phyloP scores from a whole-genome alignment of 2,329 filamentous ascomycete species.

The Fusarium sp. region DNA sequence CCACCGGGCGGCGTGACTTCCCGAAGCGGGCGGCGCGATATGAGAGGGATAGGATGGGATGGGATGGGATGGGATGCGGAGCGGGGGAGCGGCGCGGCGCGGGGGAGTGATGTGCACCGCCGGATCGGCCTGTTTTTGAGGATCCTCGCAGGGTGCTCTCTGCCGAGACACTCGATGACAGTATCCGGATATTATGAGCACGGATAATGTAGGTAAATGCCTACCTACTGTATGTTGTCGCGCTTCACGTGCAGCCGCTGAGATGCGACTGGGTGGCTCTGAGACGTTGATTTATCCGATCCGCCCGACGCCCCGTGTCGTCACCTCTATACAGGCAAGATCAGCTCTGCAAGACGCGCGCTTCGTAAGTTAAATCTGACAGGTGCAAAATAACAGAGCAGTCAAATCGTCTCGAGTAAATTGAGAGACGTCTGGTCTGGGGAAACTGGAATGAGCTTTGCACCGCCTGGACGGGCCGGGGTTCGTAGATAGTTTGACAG shows the following conservation, averaged over 20 bases:
- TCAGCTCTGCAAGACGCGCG: slow-evolving; percentile 3
- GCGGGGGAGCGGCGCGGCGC: slow-evolving; percentile 12
- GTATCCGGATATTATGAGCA: background rate
- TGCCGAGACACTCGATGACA: background rate
- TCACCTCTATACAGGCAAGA: background rate
- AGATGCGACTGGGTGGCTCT: background rate
- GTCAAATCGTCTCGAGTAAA: slow-evolving; percentile 1
- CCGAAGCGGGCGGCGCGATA: slow-evolving; percentile 28
- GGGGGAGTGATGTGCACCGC: slow-evolving; percentile 29
- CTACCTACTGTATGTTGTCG: background rate
- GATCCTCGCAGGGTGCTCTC: slow-evolving; percentile 1
- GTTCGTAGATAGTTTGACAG: background rate
- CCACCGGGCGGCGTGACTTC: slow-evolving; percentile 32
- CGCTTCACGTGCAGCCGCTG: background rate
- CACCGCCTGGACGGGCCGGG: background rate
- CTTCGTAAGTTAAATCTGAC: slow-evolving; percentile 20
- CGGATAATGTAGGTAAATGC: background rate
- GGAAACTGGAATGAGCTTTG: slow-evolving; percentile 23
- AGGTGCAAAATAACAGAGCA: slow-evolving; percentile 5
- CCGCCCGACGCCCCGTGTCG: background rate
- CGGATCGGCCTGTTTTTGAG: slow-evolving; percentile 13
- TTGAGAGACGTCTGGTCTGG: slow-evolving; percentile 24
- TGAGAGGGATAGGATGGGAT: slow-evolving; percentile 13
- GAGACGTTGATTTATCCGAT: slow-evolving; percentile 1
- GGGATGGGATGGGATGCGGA: slow-evolving; percentile 9